These are phyloP conservation scores for Hamigera avellanea DNA, from an alignment of 495 filamentous ascomycete species.

Conservation along the genomic window DNA sequence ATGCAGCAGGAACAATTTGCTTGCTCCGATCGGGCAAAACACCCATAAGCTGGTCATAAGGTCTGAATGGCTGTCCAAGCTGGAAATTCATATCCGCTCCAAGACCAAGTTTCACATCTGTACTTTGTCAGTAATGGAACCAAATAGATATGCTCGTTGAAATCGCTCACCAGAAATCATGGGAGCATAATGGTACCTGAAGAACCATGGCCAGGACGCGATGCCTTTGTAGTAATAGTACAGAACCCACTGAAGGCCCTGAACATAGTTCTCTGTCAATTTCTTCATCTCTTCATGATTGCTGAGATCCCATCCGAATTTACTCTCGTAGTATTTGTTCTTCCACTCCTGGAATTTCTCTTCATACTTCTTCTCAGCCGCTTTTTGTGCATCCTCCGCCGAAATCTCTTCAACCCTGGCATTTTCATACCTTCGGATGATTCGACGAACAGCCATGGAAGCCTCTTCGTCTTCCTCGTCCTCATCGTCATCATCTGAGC, in stretches of 20 bases:
- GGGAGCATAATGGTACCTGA: constrained; percentile 89
- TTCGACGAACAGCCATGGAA: constrained; percentile 66
- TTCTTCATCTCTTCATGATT: constrained; percentile 72
- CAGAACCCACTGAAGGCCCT: constrained; percentile 96
- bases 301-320: constrained; percentile 82
- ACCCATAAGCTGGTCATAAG: constrained; percentile 96
- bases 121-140: constrained; percentile 5
- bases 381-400: constrained; percentile 61
- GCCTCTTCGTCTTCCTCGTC: constrained; percentile 80
- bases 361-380: constrained; percentile 73
- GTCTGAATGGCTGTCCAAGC: constrained; percentile 86
- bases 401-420: constrained; percentile 75
- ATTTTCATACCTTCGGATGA: constrained; percentile 81
- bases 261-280: constrained; percentile 90
- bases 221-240: constrained; percentile 98
- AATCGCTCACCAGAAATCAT: constrained; percentile 72
- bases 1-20: constrained; percentile 79
- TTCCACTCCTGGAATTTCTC: constrained; percentile 86
- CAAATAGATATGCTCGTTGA: too few species aligned
- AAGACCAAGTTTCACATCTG: constrained; percentile 81
- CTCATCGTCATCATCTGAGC: constrained; percentile 41
- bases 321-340: constrained; percentile 78
- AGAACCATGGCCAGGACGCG: constrained; percentile 98
- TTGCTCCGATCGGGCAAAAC: constrained; percentile 96
- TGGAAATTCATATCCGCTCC: constrained; percentile 83